Evolutionary conservation across 164 flowering plant genomes (phyloP).

Genomic region (Stephania cephalantha): DNA sequence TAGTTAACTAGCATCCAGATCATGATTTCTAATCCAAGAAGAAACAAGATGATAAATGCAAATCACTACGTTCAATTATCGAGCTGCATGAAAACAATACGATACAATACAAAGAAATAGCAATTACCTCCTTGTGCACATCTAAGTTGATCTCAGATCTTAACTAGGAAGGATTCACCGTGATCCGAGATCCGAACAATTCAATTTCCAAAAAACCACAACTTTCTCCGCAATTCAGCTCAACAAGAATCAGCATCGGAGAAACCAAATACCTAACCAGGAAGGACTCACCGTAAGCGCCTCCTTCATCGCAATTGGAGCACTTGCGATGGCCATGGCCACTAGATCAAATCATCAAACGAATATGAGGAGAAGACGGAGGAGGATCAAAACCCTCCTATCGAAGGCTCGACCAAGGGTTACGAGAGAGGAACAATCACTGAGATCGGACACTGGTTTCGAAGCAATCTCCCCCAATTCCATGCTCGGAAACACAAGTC

Average conservation of each 20-base stretch:
- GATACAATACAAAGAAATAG: not conserved
- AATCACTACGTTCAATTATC: not conserved
- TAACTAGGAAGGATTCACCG: too few species aligned
- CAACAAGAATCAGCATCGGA: not conserved
- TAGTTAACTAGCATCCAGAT: not conserved
- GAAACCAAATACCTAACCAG: not conserved
- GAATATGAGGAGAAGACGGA: conserved; percentile 3
- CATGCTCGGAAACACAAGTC: too few species aligned
- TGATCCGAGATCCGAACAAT: too few species aligned
- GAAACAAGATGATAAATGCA: not conserved
- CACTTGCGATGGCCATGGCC: conserved; percentile 95
- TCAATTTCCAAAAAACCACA: not conserved
- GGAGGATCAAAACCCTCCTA: conserved; percentile 13
- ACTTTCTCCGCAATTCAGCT: conserved; percentile 9
- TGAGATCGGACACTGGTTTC: too few species aligned
- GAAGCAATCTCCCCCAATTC: too few species aligned
- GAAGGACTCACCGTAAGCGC: conserved; percentile 60
- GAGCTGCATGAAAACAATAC: not conserved
- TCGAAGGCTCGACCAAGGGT: not conserved
- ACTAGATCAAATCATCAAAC: conserved; percentile 27
- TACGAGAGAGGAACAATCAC: conserved; percentile 1
- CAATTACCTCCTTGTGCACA: conserved; percentile 73
- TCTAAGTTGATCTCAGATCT: conserved; percentile 83
- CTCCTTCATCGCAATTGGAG: conserved; percentile 95
- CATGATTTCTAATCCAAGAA: not conserved